Evolutionary conservation across 306 rosid genomes (phyloP).

Genomic region (Gillenia trifoliata): DNA sequence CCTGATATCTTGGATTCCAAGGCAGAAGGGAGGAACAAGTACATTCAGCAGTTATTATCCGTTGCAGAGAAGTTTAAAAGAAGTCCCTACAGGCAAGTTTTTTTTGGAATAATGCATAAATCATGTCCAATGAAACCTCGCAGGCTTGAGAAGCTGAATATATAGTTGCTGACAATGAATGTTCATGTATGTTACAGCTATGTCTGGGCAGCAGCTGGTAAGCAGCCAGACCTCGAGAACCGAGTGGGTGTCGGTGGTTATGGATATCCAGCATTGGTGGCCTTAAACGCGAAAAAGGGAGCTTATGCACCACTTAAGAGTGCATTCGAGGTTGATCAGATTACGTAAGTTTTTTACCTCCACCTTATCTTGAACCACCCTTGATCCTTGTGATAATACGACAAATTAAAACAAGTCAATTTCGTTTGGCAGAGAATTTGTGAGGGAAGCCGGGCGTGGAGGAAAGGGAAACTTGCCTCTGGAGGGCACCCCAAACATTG

Average conservation of each 20-base stretch:
- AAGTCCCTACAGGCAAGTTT: conserved; percentile 80
- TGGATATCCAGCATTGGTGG: conserved; percentile 97
- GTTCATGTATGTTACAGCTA: conserved; percentile 43
- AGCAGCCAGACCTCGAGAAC: conserved; percentile 86
- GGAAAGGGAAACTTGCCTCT: conserved; percentile 90
- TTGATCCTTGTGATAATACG: conserved; percentile 5
- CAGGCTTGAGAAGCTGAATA: neutral
- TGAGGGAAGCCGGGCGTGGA: conserved; percentile 86
- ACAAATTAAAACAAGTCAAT: neutral
- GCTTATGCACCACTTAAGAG: conserved; percentile 97
- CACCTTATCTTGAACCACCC: neutral
- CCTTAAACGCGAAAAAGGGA: conserved; percentile 76
- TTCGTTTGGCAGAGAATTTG: conserved; percentile 57
- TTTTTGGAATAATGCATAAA: neutral
- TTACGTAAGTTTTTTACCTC: conserved; percentile 48
- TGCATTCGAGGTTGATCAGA: conserved; percentile 82
- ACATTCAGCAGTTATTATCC: conserved; percentile 68
- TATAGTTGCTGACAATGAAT: neutral
- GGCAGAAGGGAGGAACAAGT: conserved; percentile 92
- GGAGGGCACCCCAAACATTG: conserved; percentile 50
- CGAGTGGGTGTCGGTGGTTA: conserved; percentile 96
- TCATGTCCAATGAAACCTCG: neutral
- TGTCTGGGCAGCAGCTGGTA: conserved; percentile 90
- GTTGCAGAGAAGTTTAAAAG: conserved; percentile 92
- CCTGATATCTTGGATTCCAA: conserved; percentile 97